Evolutionary conservation across 441 rosid genomes (phyloP), one percentile per base, ranked within the genome.

Genomic region (Iberis amara): DNA sequence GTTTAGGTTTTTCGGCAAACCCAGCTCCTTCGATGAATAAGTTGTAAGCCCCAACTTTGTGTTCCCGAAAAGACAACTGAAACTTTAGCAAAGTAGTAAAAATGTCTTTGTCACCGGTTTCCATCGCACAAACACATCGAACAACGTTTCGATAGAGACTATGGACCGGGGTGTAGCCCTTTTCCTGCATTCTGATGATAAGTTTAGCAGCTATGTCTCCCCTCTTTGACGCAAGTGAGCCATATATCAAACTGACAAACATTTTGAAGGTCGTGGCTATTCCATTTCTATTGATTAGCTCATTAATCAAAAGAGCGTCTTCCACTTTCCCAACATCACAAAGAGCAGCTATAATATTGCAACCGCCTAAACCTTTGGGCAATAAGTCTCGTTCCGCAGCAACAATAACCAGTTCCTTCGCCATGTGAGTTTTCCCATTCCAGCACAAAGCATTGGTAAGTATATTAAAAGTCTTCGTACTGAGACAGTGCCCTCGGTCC

Each of bases 21-120:
- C 88, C 96, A 48, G 83, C 91, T 78, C 89, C 98, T 70, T 69
- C 71, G 7, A 88, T 80, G 79, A 83, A 83, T 54, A 57, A 42
- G 60, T 82, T 72, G 68, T 66, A 92, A 38, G 70, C 59, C 15
- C 44, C 24, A 57, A 23, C 6, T 37, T 50, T 52, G 18, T 71
- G 64, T 64, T 56, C 67, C 38, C 30, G 61, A 32, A 11, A 54
- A 62, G 82, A 73, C 70, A 82, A 39, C 63, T 83, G 86, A 74
- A 74, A 66, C 47, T 68, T 72, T 13, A 81, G 75, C 59, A 81
- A 65, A 12, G 64, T 42, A 23, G 60, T 37, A 27, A 75, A 66
- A 59, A 78, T 54, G 28, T 46, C 79, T 10, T 30, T 54, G 42
- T 67, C 76, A 7, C 76, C 68, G 66, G 71, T 66, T 66, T 78